phyloP scores from a whole-genome alignment of 805 yeast species.

The Yamadazyma olivae region DNA sequence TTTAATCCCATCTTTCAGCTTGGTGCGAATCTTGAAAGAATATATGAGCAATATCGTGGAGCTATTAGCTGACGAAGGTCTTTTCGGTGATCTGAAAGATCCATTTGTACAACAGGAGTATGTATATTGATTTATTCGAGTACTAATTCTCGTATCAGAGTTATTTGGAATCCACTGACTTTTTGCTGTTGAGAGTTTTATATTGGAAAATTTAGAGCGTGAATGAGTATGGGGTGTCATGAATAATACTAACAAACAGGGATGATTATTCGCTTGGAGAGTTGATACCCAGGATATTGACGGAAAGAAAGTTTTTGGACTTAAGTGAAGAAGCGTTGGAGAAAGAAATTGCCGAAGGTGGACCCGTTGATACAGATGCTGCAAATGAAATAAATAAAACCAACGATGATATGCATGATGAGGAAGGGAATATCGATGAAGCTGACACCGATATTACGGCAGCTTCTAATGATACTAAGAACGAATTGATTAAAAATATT shows the following conservation, averaged over 20 bases:
- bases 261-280: slow-evolving; percentile 48
- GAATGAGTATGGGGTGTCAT: neutral
- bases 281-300: slow-evolving; percentile 56
- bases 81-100: slow-evolving; percentile 30
- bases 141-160: neutral
- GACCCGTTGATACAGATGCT: neutral
- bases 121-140: slow-evolving; percentile 16
- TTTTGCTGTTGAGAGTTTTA: too few species aligned
- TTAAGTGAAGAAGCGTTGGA: slow-evolving; percentile 54
- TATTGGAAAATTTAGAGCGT: neutral
- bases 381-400: slow-evolving; percentile 3
- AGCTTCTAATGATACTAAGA: slow-evolving; percentile 47
- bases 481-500: slow-evolving; percentile 51
- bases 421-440: slow-evolving; percentile 8
- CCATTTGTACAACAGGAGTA: slow-evolving; percentile 40
- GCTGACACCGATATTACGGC: slow-evolving; percentile 23
- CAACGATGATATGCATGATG: slow-evolving; percentile 5
- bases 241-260: slow-evolving; percentile 14
- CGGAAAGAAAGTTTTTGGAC: slow-evolving; percentile 56
- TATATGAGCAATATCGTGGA: slow-evolving; percentile 2
- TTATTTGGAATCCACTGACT: too few species aligned
- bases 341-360: slow-evolving; percentile 33
- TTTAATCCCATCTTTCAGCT: too few species aligned
- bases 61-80: slow-evolving; percentile 21
- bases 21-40: too few species aligned